Evolutionary conservation across 2,329 filamentous ascomycete genomes (phyloP).

Genomic region (Aspergillus uvarum): DNA sequence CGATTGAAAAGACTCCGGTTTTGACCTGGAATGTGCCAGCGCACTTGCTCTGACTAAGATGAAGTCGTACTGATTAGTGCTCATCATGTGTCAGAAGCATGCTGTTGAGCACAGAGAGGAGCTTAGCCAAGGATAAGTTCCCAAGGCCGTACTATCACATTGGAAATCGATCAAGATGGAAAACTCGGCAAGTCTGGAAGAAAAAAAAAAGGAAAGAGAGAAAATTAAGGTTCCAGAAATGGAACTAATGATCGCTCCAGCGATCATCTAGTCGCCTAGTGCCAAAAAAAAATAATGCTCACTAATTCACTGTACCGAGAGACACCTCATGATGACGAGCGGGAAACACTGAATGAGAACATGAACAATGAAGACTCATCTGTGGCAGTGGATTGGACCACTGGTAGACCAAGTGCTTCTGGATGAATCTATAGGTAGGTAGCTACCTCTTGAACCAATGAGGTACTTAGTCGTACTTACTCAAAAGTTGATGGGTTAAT

Average conservation of each 20-base stretch:
- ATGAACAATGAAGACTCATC: background rate
- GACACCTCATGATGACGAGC: constrained; percentile 19
- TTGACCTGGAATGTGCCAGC: too few relatives aligned
- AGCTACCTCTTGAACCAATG: too few relatives aligned
- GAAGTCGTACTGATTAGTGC: background rate
- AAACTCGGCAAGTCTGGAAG: background rate
- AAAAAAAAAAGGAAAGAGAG: background rate
- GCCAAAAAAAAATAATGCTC: background rate
- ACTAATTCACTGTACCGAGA: constrained; percentile 5
- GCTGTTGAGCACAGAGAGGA: background rate
- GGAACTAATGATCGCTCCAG: background rate
- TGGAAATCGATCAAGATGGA: background rate
- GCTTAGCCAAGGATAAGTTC: background rate
- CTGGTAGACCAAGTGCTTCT: background rate
- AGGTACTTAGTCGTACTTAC: background rate
- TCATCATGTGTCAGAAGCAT: constrained; percentile 1
- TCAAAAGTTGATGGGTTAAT: background rate
- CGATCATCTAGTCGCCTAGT: background rate
- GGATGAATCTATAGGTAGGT: background rate
- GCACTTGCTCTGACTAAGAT: background rate
- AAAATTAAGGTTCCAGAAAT: constrained; percentile 10
- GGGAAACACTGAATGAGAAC: background rate
- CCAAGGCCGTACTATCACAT: background rate
- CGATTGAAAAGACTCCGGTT: too few relatives aligned
- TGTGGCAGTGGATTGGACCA: background rate